Conservation (phyloP, 441 rosid genomes). For the Euphorbia schlechtendalii region DNA sequence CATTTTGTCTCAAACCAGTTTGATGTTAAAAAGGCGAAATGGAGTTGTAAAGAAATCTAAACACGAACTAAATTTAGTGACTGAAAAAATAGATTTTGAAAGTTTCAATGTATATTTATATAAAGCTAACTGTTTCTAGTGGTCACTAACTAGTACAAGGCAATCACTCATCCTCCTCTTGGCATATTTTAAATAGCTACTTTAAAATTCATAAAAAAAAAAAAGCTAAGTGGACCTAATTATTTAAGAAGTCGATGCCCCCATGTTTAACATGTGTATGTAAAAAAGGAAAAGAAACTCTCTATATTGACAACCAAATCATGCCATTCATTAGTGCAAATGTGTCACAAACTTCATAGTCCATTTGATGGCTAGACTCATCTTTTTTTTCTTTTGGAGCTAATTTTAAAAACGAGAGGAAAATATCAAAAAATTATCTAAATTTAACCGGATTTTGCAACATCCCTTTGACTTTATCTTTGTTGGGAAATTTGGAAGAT, state of each 20-base stretch:
- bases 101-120: not conserved
- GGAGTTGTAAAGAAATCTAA: too few species aligned
- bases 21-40: too few species aligned
- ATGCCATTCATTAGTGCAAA: not conserved
- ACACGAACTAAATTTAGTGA: too few species aligned
- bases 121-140: not conserved
- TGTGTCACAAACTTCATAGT: not conserved
- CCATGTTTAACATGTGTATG: slow-evolving; percentile 7
- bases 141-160: not conserved
- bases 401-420: not conserved
- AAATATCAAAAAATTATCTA: not conserved
- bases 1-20: too few species aligned
- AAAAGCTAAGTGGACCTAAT: not conserved
- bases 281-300: not conserved
- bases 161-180: not conserved
- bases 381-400: not conserved
- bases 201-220: too few species aligned
- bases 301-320: not conserved
- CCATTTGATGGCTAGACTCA: not conserved
- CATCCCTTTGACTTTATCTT: too few species aligned
- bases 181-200: not conserved
- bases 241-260: not conserved
- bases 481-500: too few species aligned
- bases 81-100: too few species aligned
- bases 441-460: too few species aligned